phyloP scores from a whole-genome alignment of 306 rosid genomes.

The Nissolia schottii region DNA sequence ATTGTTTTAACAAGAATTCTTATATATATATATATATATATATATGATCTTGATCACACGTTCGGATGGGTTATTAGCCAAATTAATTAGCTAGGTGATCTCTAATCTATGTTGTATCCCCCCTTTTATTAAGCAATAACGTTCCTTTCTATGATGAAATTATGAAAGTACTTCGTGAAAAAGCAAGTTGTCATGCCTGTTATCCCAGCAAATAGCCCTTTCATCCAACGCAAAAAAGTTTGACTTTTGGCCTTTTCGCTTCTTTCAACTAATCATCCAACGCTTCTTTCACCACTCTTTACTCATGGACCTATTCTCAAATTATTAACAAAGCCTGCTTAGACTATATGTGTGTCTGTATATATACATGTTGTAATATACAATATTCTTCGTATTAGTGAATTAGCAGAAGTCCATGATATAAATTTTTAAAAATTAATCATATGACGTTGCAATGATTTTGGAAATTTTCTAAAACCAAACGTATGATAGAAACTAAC shows the following conservation, averaged over 20 bases:
- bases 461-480: background rate
- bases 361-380: background rate
- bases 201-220: background rate
- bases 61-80: background rate
- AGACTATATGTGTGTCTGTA: background rate
- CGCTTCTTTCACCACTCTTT: background rate
- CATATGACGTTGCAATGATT: background rate
- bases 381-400: background rate
- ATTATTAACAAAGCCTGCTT: constrained; percentile 3
- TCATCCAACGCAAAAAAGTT: background rate
- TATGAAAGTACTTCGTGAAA: background rate
- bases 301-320: background rate
- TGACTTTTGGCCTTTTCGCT: constrained; percentile 2
- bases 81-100: background rate
- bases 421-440: background rate
- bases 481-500: constrained; percentile 15
- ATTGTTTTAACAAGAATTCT: background rate
- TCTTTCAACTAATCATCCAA: background rate
- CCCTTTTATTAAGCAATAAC: background rate
- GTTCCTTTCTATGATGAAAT: background rate
- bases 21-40: background rate
- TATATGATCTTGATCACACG: background rate
- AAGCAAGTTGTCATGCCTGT: background rate
- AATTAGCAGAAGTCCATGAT: constrained; percentile 1
- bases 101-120: too few species aligned